phyloP scores from a whole-genome alignment of 1,284 basidiomycete genomes.

The Malassezia slooffiae region DNA sequence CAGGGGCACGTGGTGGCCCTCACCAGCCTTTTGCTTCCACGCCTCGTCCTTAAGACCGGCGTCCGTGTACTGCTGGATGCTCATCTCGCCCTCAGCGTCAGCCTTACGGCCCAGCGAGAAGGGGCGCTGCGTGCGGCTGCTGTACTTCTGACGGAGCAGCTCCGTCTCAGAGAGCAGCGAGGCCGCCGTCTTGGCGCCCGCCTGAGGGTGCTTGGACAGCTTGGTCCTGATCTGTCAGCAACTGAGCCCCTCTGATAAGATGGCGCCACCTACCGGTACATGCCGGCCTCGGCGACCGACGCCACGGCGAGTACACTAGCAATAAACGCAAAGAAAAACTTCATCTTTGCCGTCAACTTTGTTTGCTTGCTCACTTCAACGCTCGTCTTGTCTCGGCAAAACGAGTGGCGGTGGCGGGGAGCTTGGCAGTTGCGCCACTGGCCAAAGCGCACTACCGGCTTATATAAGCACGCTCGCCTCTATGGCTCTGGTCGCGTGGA shows the following conservation, averaged over 20 bases:
- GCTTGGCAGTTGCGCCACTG: neutral
- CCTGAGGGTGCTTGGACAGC: conserved; percentile 55
- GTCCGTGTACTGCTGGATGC: conserved; percentile 47
- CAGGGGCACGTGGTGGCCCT: conserved; percentile 78
- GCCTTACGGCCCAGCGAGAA: conserved; percentile 49
- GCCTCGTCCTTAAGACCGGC: conserved; percentile 22
- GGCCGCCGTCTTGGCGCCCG: conserved; percentile 61
- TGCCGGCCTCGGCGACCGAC: conserved; percentile 1
- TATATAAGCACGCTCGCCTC: too few relatives aligned
- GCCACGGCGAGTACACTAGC: neutral
- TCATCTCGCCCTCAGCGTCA: conserved; percentile 52
- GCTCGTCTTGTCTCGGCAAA: neutral
- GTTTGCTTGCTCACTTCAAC: neutral
- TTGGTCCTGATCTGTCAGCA: conserved; percentile 35
- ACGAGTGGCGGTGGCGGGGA: neutral
- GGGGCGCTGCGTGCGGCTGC: conserved; percentile 31
- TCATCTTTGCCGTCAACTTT: too few relatives aligned
- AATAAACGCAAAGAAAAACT: too few relatives aligned
- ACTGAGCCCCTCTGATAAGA: too few relatives aligned
- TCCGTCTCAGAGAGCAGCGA: conserved; percentile 56
- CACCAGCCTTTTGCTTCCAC: conserved; percentile 50
- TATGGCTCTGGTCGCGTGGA: too few relatives aligned
- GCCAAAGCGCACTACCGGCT: too few relatives aligned
- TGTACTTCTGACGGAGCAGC: conserved; percentile 40
- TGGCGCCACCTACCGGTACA: neutral